These are phyloP conservation scores for Ogataea corticis DNA, from an alignment of 805 yeast genomes.

Conservation along the genomic window DNA sequence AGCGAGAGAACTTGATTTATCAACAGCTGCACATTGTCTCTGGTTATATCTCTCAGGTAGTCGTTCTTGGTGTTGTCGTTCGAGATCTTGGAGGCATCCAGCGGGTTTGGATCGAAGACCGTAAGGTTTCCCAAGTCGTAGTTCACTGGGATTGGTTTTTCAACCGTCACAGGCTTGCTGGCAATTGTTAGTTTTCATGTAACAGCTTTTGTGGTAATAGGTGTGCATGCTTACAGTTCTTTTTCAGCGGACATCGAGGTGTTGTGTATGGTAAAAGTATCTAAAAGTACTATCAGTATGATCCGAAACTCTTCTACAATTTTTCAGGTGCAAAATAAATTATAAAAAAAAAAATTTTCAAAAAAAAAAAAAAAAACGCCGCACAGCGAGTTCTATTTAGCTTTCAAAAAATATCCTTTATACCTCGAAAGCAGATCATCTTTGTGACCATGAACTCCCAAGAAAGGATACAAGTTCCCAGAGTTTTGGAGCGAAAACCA, in stretches of 20 bases:
- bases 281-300: background rate
- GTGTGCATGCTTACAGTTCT: conserved; percentile 21
- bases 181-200: conserved; percentile 9
- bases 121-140: conserved; percentile 91
- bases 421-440: conserved; percentile 5
- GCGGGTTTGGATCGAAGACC: conserved; percentile 85
- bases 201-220: background rate
- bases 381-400: conserved; percentile 4
- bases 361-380: conserved; percentile 10
- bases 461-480: conserved; percentile 10
- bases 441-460: conserved; percentile 16
- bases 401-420: conserved; percentile 8
- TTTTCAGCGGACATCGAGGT: conserved; percentile 13
- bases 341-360: conserved; percentile 4
- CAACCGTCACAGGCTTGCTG: conserved; percentile 79
- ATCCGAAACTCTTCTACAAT: background rate
- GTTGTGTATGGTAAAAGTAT: too few species aligned
- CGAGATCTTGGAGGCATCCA: conserved; percentile 60
- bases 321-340: too few species aligned
- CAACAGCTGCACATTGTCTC: conserved; percentile 91
- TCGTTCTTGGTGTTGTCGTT: conserved; percentile 60
- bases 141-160: conserved; percentile 84
- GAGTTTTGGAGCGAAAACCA: conserved; percentile 11
- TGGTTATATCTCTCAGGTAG: conserved; percentile 62
- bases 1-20: conserved; percentile 87